A percentile compares a stretch with the other conserved stretches of the same genome.
These are phyloP conservation scores for Pezicula rhizophila DNA, from an alignment of 2,329 filamentous ascomycete species.

Conservation along the genomic window DNA sequence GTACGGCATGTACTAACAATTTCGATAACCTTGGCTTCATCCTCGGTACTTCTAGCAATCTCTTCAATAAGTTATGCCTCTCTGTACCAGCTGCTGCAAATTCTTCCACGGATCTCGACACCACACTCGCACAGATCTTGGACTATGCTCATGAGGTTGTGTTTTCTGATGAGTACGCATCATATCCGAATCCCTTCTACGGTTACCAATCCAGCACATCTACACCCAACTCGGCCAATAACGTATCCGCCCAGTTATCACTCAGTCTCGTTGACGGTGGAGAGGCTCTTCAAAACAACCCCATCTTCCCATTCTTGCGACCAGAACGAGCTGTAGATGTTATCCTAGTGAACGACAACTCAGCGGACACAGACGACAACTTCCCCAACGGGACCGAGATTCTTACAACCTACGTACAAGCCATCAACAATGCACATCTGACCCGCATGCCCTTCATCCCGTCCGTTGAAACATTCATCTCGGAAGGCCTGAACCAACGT, in stretches of 20 bases:
- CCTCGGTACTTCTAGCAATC: constrained; percentile 33
- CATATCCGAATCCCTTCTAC: constrained; percentile 58
- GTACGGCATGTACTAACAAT: constrained; percentile 27
- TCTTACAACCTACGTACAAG: constrained; percentile 50
- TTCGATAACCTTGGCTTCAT: constrained; percentile 39
- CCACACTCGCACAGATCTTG: constrained; percentile 26
- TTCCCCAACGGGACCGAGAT: constrained; percentile 59
- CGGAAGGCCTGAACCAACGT: constrained; percentile 50
- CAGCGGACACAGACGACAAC: constrained; percentile 49
- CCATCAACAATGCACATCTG: constrained; percentile 38
- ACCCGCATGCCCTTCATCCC: constrained; percentile 55
- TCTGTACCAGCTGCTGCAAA: constrained; percentile 13
- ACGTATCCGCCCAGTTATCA: constrained; percentile 29
- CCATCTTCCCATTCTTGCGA: constrained; percentile 45
- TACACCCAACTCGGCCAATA: constrained; percentile 31
- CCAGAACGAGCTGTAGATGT: constrained; percentile 50
- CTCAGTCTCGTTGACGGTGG: constrained; percentile 47
- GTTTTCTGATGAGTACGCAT: constrained; percentile 30
- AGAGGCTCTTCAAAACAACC: constrained; percentile 43
- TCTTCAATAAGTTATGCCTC: constrained; percentile 31
- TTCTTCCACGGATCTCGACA: constrained; percentile 12
- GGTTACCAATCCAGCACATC: constrained; percentile 32
- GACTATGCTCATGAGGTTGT: constrained; percentile 21
- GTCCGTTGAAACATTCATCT: constrained; percentile 47
- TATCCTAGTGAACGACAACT: constrained; percentile 59